Conservation (phyloP, 169 alveolate genomes). For the Blepharisma undulans region DNA sequence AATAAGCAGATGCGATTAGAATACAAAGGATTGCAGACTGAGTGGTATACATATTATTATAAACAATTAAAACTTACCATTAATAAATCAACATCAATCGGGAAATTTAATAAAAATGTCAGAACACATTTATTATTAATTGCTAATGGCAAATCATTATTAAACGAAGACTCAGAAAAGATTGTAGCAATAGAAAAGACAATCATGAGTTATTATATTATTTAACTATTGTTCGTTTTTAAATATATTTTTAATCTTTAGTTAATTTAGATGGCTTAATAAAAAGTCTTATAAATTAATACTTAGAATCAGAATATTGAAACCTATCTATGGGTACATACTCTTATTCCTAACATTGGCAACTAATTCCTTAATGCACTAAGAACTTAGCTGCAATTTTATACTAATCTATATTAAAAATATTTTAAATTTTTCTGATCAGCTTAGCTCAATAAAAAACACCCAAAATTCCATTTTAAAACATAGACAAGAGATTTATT, state of each 20-base stretch:
- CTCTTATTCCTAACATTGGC: no score
- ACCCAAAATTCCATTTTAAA: no score
- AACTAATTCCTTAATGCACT: no score
- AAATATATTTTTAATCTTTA: background rate
- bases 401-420: no score
- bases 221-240: background rate
- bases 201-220: background rate
- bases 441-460: no score
- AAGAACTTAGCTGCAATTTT: no score
- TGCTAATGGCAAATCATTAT: background rate
- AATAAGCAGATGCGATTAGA: background rate
- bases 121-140: background rate
- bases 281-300: no score
- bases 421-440: no score
- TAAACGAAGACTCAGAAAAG: background rate
- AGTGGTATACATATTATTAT: background rate
- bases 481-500: no score
- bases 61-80: background rate
- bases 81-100: background rate
- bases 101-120: background rate
- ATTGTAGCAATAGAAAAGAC: background rate
- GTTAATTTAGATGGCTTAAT: no score
- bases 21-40: background rate
- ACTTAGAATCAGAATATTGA: no score
- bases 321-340: no score